Base-by-base conservation (phyloP, 148 eudicot genomes). In the Camellia lanceoleosa region DNA sequence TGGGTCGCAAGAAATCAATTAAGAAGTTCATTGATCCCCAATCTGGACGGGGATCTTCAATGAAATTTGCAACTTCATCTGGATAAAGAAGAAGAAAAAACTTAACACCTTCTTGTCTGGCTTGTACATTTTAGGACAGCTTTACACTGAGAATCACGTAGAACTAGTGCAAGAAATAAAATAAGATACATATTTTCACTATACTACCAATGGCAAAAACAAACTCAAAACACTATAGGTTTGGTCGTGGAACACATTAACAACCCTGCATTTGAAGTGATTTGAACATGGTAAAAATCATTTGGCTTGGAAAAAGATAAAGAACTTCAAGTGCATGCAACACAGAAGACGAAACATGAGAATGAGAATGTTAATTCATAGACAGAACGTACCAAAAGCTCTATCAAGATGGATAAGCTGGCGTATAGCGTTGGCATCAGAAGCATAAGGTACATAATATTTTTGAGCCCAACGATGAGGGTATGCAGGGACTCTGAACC, bases 381-480 rank as follows among this genome's bases (percentile, higher is more conserved):
- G 13, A 19, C 4, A 51, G 47, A 64, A 78, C 81, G 64, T 86
- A 97, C 99, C 97, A 84, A 86, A 94, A 66, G 93, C 98, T 76
- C 75, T 82, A 83, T 97, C 99, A 74, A 82, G 84, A 52, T 82
- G 74, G 66, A 97, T 76, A 63, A 97, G 71, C 68, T 90, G 85
- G 73, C 89, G 91, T 73, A 97, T 88, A 47, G 95, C 91, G 84
- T 72, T 74, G 38, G 89, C 74, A 85, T 97, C 95, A 47, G 91
- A 91, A 69, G 99, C 88, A 84, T 97, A 97, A 23, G 98, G 98
- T 30, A 91, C 87, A 85, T 97, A 92, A 87, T 94, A 97, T 86
- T 97, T 91, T 85, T 94, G 99, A 20, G 93, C 98, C 99, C 99
- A 97, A 41, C 69, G 89, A 85, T 97, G 98, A 79, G 99, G 98